Conservation (phyloP, 2,329 filamentous ascomycete genomes). For the Elsinoe arachidis region DNA sequence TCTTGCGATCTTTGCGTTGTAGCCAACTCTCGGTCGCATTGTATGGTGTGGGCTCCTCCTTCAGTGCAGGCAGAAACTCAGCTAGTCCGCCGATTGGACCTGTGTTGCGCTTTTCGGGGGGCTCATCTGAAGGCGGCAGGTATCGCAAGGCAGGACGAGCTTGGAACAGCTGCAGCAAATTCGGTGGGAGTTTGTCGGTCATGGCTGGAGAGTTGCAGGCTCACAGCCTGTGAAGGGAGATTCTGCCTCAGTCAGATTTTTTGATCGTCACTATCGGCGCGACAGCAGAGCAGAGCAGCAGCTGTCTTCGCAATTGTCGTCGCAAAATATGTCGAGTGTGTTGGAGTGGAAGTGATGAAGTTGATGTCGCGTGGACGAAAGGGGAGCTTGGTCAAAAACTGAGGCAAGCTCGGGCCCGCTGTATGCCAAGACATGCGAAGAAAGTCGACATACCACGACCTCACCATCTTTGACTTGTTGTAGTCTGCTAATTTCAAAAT, state of each 20-base stretch:
- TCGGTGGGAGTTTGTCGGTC: constrained; percentile 94
- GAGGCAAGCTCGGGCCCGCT: background rate
- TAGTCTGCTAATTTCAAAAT: constrained; percentile 24
- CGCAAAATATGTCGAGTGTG: background rate
- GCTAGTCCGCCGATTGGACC: constrained; percentile 64
- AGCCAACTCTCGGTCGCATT: constrained; percentile 87
- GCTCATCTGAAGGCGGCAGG: constrained; percentile 72
- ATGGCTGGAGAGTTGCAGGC: constrained; percentile 42
- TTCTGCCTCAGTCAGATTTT: background rate
- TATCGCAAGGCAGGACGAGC: constrained; percentile 86
- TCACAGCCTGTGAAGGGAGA: constrained; percentile 12
- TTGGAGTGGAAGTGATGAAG: background rate
- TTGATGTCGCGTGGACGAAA: background rate
- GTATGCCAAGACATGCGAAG: background rate
- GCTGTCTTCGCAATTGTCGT: no score
- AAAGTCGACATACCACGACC: background rate
- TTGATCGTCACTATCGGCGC: background rate
- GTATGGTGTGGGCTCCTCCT: constrained; percentile 69
- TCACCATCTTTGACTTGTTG: background rate
- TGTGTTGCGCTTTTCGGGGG: constrained; percentile 73
- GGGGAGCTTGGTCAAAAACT: background rate
- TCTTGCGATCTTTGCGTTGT: constrained; percentile 74
- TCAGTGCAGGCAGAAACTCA: constrained; percentile 62
- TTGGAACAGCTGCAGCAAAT: constrained; percentile 88
- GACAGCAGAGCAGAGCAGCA: background rate